Evolutionary conservation across 164 flowering plant genomes (phyloP).

Genomic region (Vitis rotundifolia): DNA sequence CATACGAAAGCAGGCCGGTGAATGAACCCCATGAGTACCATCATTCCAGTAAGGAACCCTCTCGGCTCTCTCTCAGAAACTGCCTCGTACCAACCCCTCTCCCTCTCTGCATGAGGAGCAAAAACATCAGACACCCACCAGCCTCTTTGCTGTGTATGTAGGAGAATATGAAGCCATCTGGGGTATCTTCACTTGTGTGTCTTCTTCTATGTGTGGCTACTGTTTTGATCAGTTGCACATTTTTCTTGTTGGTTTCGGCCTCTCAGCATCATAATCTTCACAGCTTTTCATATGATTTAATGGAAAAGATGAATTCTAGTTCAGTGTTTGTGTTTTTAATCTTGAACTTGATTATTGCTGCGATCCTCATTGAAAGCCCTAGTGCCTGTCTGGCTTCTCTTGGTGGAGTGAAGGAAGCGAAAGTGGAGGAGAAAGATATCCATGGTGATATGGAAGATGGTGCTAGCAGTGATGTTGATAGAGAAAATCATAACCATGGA

Average conservation of each 20-base stretch:
- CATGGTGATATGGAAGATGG: constrained; percentile 7
- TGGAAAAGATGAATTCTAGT: constrained; percentile 11
- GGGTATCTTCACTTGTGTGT: neutral
- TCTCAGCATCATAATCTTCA: constrained; percentile 5
- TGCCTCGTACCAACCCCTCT: neutral
- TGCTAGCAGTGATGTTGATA: neutral
- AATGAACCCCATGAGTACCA: neutral
- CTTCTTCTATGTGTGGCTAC: neutral
- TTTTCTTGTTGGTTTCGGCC: neutral
- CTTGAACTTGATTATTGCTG: constrained; percentile 15
- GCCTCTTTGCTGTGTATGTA: neutral
- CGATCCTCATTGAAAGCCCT: constrained; percentile 8
- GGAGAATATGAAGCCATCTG: neutral
- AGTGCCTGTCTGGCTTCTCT: constrained; percentile 11
- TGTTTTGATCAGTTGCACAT: neutral
- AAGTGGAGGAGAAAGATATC: neutral
- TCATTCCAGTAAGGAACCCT: neutral
- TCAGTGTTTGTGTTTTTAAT: constrained; percentile 16
- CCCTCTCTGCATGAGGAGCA: neutral
- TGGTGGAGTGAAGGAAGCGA: constrained; percentile 5
- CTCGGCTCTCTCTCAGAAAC: neutral
- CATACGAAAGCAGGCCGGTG: neutral
- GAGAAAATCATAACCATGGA: neutral
- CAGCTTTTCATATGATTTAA: constrained; percentile 1
- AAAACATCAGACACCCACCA: neutral